Evolutionary conservation across 2,329 filamentous ascomycete species (phyloP).

Genomic region (Hymenoscyphus infarciens): DNA sequence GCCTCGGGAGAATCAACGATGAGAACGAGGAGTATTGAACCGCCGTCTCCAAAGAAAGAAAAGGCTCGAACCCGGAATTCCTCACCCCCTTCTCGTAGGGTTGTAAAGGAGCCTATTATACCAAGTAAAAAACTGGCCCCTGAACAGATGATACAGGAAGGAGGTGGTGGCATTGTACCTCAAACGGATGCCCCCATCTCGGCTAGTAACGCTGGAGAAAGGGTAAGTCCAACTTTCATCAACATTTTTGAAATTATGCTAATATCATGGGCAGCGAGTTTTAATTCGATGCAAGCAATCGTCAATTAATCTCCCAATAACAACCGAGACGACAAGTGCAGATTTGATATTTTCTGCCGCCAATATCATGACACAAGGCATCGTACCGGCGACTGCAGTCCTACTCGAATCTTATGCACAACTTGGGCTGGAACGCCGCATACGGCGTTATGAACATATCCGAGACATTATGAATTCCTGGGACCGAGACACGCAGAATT

Average conservation of each 20-base stretch:
- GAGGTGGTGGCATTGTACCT: constrained; percentile 40
- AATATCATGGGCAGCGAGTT: constrained; percentile 51
- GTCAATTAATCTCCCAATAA: constrained; percentile 68
- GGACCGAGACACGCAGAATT: constrained; percentile 77
- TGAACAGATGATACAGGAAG: constrained; percentile 25
- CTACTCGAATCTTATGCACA: constrained; percentile 72
- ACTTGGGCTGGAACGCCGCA: constrained; percentile 74
- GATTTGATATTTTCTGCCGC: constrained; percentile 70
- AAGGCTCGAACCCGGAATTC: neutral
- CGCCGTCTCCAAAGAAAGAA: constrained; percentile 12
- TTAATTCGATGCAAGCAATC: constrained; percentile 68
- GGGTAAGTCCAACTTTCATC: constrained; percentile 50
- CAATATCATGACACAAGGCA: constrained; percentile 57
- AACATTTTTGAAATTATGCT: constrained; percentile 24
- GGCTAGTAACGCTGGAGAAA: constrained; percentile 74
- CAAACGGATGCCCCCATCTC: constrained; percentile 74
- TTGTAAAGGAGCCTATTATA: constrained; percentile 4
- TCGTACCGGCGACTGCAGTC: constrained; percentile 64
- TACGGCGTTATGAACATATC: constrained; percentile 82
- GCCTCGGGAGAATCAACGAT: constrained; percentile 13
- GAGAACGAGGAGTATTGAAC: constrained; percentile 19
- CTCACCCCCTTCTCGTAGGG: constrained; percentile 8
- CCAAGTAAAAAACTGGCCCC: neutral
- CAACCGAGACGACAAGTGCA: constrained; percentile 66
- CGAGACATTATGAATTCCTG: constrained; percentile 90